phyloP scores from a whole-genome alignment of 2,329 filamentous ascomycete species.

The Thielaviopsis ethacetica region DNA sequence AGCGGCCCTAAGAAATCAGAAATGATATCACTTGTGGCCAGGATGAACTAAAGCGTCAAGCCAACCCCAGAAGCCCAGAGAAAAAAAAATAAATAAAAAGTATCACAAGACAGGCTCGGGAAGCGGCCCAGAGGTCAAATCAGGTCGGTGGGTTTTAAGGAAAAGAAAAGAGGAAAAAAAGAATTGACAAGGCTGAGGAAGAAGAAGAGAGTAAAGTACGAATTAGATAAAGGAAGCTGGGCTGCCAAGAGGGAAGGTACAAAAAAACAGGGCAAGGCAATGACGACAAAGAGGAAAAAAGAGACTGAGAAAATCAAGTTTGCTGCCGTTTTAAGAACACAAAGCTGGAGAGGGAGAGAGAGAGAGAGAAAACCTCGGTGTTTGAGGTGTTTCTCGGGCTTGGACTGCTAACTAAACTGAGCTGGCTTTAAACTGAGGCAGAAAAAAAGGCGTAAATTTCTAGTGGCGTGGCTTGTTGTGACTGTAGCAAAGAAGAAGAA shows the following conservation, averaged over 20 bases:
- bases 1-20: not conserved
- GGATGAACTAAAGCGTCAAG: not conserved
- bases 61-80: not conserved
- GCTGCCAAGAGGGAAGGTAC: not conserved
- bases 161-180: not conserved
- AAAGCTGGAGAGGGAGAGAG: no score
- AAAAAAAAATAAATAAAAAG: not conserved
- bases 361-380: no score
- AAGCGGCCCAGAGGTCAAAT: not conserved
- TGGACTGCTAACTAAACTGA: no score
- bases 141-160: not conserved
- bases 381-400: no score
- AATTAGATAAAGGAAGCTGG: not conserved
- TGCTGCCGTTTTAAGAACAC: no score
- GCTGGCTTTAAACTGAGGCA: no score
- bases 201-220: not conserved
- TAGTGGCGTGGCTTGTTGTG: not conserved
- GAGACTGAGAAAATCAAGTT: no score
- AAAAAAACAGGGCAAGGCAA: not conserved
- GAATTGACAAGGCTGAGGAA: not conserved
- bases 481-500: not conserved
- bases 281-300: not conserved
- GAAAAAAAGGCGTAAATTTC: no score
- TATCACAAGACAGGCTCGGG: not conserved
- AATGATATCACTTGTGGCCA: not conserved